These are phyloP conservation scores for Astrothelium macrocarpum DNA, from an alignment of 495 filamentous ascomycete species.

Conservation along the genomic window DNA sequence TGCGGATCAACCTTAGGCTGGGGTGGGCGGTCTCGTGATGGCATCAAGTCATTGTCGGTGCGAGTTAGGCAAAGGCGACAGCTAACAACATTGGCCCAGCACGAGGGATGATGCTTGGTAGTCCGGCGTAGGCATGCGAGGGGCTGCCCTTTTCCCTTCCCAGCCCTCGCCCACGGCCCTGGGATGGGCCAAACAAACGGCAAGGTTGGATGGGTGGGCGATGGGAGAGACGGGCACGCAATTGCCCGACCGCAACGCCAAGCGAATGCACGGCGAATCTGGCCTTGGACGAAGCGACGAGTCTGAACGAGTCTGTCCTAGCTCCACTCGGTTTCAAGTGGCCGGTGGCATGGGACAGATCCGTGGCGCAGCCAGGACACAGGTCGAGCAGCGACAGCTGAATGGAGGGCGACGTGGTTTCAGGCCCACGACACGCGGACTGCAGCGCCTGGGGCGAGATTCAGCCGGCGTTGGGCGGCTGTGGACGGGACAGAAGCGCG, in stretches of 20 bases:
- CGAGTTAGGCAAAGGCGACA: not conserved
- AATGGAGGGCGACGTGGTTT: not conserved
- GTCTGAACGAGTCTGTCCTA: no score
- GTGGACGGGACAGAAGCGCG: not conserved
- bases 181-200: not conserved
- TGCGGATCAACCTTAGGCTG: not conserved
- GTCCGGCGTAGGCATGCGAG: not conserved
- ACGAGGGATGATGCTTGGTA: not conserved
- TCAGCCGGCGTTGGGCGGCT: not conserved
- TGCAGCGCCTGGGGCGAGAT: not conserved
- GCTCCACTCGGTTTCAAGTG: not conserved
- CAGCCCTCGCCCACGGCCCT: not conserved
- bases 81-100: not conserved
- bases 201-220: no score
- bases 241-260: not conserved
- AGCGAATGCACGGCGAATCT: not conserved
- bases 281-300: not conserved
- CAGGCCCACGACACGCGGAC: not conserved
- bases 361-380: not conserved
- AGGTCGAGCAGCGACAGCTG: not conserved
- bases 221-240: not conserved
- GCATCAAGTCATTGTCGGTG: not conserved
- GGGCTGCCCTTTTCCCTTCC: not conserved
- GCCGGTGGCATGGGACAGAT: not conserved
- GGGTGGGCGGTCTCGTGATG: constrained; percentile 1